These are phyloP conservation scores for Trypanosoma platydactyli DNA, from an alignment of 208 protist genomes.

Conservation along the genomic window DNA sequence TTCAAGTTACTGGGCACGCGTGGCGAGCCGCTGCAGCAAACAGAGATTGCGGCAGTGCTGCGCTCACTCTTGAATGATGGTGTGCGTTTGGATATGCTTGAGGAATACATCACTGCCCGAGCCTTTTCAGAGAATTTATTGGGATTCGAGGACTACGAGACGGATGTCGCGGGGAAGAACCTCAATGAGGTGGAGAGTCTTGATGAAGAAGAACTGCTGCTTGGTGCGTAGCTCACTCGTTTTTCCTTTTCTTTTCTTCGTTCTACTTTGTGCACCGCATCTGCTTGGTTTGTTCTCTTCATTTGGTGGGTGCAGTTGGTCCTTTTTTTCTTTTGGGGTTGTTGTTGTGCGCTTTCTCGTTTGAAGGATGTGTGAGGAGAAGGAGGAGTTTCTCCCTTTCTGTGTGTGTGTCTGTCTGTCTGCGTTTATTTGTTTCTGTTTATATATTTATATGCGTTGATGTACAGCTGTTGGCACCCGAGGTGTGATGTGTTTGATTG, in stretches of 20 bases:
- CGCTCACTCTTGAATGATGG: slow-evolving; percentile 85
- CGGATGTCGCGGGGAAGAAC: slow-evolving; percentile 1
- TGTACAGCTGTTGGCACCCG: no score
- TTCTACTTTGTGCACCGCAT: slow-evolving; percentile 6
- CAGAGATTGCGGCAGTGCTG: slow-evolving; percentile 79
- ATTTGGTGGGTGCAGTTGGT: background rate
- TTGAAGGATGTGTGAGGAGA: no score
- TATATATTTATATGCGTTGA: background rate
- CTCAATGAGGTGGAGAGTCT: slow-evolving; percentile 27
- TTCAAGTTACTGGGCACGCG: slow-evolving; percentile 72
- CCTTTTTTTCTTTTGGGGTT: no score
- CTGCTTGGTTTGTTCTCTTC: slow-evolving; percentile 15
- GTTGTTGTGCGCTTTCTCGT: no score
- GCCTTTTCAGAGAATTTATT: slow-evolving; percentile 89
- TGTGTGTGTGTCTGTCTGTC: no score
- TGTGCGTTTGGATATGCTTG: slow-evolving; percentile 83
- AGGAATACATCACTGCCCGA: slow-evolving; percentile 85
- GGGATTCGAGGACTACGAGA: slow-evolving; percentile 91
- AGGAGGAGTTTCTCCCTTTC: no score
- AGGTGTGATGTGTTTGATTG: no score
- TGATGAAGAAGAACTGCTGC: slow-evolving; percentile 23
- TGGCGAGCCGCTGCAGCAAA: slow-evolving; percentile 72
- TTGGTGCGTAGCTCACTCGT: slow-evolving; percentile 1
- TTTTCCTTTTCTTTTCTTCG: slow-evolving; percentile 10
- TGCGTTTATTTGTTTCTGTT: background rate